These are phyloP conservation scores for Exophiala alcalophila DNA, from an alignment of 2,329 filamentous ascomycete species.

Conservation along the genomic window DNA sequence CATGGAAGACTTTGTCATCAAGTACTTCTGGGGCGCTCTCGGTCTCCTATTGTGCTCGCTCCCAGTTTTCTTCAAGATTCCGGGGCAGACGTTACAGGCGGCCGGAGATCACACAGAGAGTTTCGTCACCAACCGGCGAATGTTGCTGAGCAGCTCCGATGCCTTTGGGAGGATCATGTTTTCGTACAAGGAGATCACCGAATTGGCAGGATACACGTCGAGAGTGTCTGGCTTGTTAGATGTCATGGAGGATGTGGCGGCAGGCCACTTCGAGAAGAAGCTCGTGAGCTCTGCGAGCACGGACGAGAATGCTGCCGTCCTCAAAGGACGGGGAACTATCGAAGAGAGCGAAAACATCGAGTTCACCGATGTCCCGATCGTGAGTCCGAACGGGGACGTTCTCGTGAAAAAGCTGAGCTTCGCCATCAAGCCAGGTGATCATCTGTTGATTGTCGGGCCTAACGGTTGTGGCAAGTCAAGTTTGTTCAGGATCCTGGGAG, in stretches of 20 bases:
- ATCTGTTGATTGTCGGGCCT: slow-evolving; percentile 90
- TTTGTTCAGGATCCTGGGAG: slow-evolving; percentile 92
- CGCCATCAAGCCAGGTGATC: slow-evolving; percentile 78
- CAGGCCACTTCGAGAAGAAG: slow-evolving; percentile 92
- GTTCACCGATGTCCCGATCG: slow-evolving; percentile 87
- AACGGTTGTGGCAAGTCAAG: slow-evolving; percentile 97
- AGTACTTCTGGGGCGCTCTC: slow-evolving; percentile 97
- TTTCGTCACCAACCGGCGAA: slow-evolving; percentile 90
- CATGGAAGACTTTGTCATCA: slow-evolving; percentile 99
- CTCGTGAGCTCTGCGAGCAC: slow-evolving; percentile 84
- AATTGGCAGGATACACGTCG: slow-evolving; percentile 91
- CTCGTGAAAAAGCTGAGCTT: slow-evolving; percentile 84
- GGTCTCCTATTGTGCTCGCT: slow-evolving; percentile 89
- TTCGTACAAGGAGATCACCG: slow-evolving; percentile 94
- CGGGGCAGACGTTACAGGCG: slow-evolving; percentile 58
- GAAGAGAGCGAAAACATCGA: slow-evolving; percentile 80
- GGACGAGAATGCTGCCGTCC: slow-evolving; percentile 75
- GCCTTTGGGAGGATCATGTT: slow-evolving; percentile 97
- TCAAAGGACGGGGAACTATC: slow-evolving; percentile 76
- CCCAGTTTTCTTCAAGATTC: slow-evolving; percentile 92
- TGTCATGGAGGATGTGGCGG: slow-evolving; percentile 89
- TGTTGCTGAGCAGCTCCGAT: slow-evolving; percentile 90
- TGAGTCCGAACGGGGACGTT: slow-evolving; percentile 94
- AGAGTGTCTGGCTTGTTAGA: slow-evolving; percentile 85
- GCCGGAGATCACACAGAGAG: slow-evolving; percentile 59